Evolutionary conservation across 148 eudicot genomes (phyloP), one percentile per base, ranked within the genome.

Genomic region (Rhododendron molle): DNA sequence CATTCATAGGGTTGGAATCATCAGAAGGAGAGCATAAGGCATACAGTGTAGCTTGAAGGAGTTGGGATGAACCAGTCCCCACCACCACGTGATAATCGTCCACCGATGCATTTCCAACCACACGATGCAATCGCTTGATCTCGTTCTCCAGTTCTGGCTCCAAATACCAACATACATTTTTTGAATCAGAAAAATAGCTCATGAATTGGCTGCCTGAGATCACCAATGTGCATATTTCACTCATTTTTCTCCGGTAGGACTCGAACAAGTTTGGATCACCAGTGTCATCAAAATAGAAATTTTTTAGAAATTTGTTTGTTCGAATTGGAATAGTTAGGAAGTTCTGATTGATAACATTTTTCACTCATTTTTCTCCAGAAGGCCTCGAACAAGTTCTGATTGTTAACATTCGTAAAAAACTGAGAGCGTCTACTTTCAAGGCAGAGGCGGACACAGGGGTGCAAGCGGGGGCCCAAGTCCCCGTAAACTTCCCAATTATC

Each of bases 41-140:
- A 32, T 81, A 92, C 1, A 94, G 85, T 1, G 91, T 90, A 15
- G 92, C 93, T 40, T 86, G 89, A 62, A 91, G 84, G 26, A 93
- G 90, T 85, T 94, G 98, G 32, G 93, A 90, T 0, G 96, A 93
- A 20, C 98, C 96, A 0, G 89, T 94, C 82, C 96, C 98, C 21
- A 91, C 94, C 20, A 94, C 81, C 4, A 94, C 86, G 32, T 89
- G 84, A 30, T 87, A 74, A 36, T 85, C 92, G 0, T 91, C 92
- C 0, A 81, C 87, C 9, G 85, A 77, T 3, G 94, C 96, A 36
- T 94, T 94, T 12, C 92, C 93, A 12, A 91, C 98, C 34, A 80
- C 81, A 0, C 81, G 81, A 80, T 94, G 98, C 76, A 91, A 12
- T 49, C 78, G 82, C 65, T 56, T 85, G 77, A 94, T 88, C 52